Evolutionary conservation across 2,329 filamentous ascomycete species (phyloP).

Genomic region (Penicillium sp.): DNA sequence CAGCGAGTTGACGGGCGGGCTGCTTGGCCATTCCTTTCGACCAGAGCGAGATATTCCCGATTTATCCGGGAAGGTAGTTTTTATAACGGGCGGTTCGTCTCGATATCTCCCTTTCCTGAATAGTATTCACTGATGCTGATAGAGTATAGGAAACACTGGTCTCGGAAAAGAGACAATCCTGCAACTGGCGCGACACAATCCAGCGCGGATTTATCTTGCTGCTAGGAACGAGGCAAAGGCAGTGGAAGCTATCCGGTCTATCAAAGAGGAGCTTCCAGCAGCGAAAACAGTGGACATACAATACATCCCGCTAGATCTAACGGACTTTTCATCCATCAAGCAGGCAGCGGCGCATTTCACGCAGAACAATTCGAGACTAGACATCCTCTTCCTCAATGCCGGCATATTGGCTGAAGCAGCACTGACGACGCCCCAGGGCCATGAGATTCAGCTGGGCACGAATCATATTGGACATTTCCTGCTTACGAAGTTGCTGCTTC

Average conservation of each 20-base stretch:
- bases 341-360: slow-evolving; percentile 42
- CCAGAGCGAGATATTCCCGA: slow-evolving; percentile 45
- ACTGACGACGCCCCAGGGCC: slow-evolving; percentile 36
- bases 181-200: slow-evolving; percentile 49
- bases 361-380: slow-evolving; percentile 38
- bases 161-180: slow-evolving; percentile 46
- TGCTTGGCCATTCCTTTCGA: slow-evolving; percentile 34
- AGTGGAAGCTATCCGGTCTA: slow-evolving; percentile 42
- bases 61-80: slow-evolving; percentile 47
- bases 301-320: slow-evolving; percentile 48
- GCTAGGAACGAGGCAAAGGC: slow-evolving; percentile 45
- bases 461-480: slow-evolving; percentile 47
- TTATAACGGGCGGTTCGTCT: slow-evolving; percentile 49
- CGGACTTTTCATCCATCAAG: slow-evolving; percentile 48
- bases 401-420: slow-evolving; percentile 44
- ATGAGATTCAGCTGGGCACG: slow-evolving; percentile 45
- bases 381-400: slow-evolving; percentile 46
- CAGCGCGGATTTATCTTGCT: slow-evolving; percentile 53
- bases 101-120: not conserved
- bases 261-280: slow-evolving; percentile 27
- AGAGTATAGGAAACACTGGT: slow-evolving; percentile 40
- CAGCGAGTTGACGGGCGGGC: slow-evolving; percentile 31
- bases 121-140: not conserved
- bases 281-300: slow-evolving; percentile 34
- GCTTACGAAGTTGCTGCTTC: slow-evolving; percentile 42